Evolutionary conservation across 176 grass and related monocot species (phyloP), one percentile per base, ranked within the genome.

Genomic region (Triticum monococcum): DNA sequence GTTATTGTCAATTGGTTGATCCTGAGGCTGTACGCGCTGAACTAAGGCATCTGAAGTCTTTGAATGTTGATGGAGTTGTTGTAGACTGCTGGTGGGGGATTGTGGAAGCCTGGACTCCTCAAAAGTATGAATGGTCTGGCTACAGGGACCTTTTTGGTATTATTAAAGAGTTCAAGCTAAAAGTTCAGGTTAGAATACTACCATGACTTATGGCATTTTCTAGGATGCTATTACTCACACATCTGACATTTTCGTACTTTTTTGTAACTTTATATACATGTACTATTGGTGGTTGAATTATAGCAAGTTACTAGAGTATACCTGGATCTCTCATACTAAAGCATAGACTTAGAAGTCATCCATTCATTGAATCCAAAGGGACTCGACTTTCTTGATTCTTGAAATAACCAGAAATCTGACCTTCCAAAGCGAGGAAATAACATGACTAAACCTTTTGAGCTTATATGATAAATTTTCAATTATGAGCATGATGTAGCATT

Each of bases 111-210:
- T 95, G 96, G 96, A 93, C 65, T 86, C 91, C 96, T 86, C 84
- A 75, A 68, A 98, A 95, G 45, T 98, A 98, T 8, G 90, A 95
- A 26, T 98, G 93, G 96, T 95, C 93, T 90, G 91, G 93, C 14
- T 98, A 98, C 85, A 95, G 94, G 57, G 93, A 95, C 52, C 93
- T 98, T 74, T 98, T 98, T 87, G 92, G 83, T 81, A 98, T 98
- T 82, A 89, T 98, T 80, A 93, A 89, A 89, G 93, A 98, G 48
- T 98, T 95, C 84, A 80, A 92, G 81, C 78, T 98, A 60, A 98
- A 92, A 89, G 84, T 98, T 68, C 96, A 98, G 96, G 93, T 98
- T 79, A 82, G 88, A 22, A 77, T 76, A 48, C 23, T 72, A 41
- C 46, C 64, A 59, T 65, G 68, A 67, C 38, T 52, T 43, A 9